Evolutionary conservation across 2,329 filamentous ascomycete species (phyloP).

Genomic region (Fusarium miscanthi): DNA sequence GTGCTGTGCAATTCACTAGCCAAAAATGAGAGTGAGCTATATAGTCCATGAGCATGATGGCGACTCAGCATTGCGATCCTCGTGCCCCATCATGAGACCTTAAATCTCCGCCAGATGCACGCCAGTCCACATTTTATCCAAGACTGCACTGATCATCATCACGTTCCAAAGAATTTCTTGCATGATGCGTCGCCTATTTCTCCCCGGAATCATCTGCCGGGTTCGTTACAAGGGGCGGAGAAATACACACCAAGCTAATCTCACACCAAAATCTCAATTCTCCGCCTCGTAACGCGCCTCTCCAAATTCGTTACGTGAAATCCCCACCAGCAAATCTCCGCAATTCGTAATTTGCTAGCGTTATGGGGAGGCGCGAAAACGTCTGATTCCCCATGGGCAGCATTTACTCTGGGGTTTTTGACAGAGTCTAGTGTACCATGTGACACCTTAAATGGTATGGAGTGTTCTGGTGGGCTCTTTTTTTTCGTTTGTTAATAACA

Average conservation of each 20-base stretch:
- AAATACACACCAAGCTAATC: background rate
- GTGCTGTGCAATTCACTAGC: background rate
- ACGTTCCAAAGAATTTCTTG: background rate
- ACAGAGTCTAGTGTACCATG: slow-evolving; percentile 2
- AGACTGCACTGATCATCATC: background rate
- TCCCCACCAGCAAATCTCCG: slow-evolving; percentile 5
- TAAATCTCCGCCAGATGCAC: background rate
- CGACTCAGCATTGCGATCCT: background rate
- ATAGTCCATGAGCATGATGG: background rate
- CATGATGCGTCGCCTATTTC: background rate
- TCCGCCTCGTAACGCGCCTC: background rate
- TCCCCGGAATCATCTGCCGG: background rate
- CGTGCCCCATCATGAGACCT: background rate
- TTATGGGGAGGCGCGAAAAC: slow-evolving; percentile 15
- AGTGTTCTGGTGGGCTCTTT: background rate
- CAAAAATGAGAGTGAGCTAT: background rate
- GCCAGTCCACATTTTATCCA: background rate
- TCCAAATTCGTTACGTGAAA: background rate
- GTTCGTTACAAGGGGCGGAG: background rate
- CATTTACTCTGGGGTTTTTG: slow-evolving; percentile 7
- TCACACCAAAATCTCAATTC: background rate
- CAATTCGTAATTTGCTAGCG: background rate
- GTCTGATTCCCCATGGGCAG: slow-evolving; percentile 27
- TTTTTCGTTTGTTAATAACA: background rate
- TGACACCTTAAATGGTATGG: background rate